Evolutionary conservation across 345 rosid species (phyloP).

Genomic region (Euclidium syriacum): DNA sequence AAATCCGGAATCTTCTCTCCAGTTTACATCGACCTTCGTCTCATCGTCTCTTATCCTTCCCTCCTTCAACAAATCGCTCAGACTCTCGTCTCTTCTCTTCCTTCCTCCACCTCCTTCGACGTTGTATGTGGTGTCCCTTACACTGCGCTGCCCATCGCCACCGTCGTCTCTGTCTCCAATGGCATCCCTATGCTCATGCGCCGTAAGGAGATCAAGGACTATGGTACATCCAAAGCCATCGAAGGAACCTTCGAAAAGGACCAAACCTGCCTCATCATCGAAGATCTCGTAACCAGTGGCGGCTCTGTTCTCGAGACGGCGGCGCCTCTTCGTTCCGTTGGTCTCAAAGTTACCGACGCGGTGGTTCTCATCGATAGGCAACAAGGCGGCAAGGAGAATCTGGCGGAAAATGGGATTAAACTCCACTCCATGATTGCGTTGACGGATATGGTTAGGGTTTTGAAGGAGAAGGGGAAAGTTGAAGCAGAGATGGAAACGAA

Average conservation of each 20-base stretch:
- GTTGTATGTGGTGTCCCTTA: conserved; percentile 87
- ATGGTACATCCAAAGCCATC: conserved; percentile 81
- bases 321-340: conserved; percentile 70
- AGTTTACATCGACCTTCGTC: conserved; percentile 92
- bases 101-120: conserved; percentile 52
- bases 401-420: conserved; percentile 65
- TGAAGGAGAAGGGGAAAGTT: conserved; percentile 76
- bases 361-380: conserved; percentile 87
- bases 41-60: conserved; percentile 74
- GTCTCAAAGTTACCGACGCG: conserved; percentile 76
- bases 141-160: conserved; percentile 95
- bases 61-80: conserved; percentile 74
- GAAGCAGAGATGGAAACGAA: conserved; percentile 52
- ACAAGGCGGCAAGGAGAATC: conserved; percentile 89
- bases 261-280: conserved; percentile 65
- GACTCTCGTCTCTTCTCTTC: conserved; percentile 59
- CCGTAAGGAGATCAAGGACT: conserved; percentile 85
- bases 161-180: conserved; percentile 61
- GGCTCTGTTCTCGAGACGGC: conserved; percentile 90
- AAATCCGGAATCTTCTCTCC: conserved; percentile 94
- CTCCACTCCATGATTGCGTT: conserved; percentile 67
- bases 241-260: conserved; percentile 58
- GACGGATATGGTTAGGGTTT: conserved; percentile 79
- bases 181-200: conserved; percentile 86
- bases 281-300: conserved; percentile 91